Base-by-base conservation (phyloP, 1,139 yeast genomes). In the Sugiyamaella pinicola region DNA sequence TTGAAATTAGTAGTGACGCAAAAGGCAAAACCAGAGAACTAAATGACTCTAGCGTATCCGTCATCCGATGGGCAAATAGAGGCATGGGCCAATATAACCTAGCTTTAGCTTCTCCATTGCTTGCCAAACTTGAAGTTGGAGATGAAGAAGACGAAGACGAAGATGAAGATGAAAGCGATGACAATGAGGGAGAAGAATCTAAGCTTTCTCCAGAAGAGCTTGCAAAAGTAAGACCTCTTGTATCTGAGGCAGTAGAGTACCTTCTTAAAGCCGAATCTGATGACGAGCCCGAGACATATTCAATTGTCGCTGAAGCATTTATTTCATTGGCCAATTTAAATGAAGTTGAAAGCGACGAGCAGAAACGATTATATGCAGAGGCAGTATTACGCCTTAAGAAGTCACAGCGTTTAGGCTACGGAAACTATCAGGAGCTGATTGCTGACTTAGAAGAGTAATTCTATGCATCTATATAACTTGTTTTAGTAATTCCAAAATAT, bases 201-300 rank as follows among this genome's bases (percentile, higher is more conserved):
- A 10, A 5, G 3, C 48, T 38, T 63, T 71, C 15, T 69, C 68
- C 72, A 18, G 71, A 74, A 9, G 80, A 86, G 0, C 82, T 79
- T 55, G 64, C 66, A 31, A 70, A 74, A 38, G 85, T 89, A 0
- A 73, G 79, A 46, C 71, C 74, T 2, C 69, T 78, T 49, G 78
- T 84, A 22, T 62, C 69, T n/a, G 70, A 70, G 24, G 95, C 96
- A 0, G 71, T 87, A 35, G 71, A 74, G 38, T 78, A 80, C 61
- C 73, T 88, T 53, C 70, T 75, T 54, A 71, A 74, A 55, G 85
- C 90, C 0, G 81, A 84, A 66, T 81, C 83, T 50, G 82, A 81
- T 28, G 88, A 84, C 49, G 88, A 85, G 35, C 96, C 96, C 0
- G 85, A 84, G 55, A 76, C 85, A 7, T 85, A 93, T 86, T 96